Conservation (phyloP, 345 rosid species). For the Barbarea vulgaris region DNA sequence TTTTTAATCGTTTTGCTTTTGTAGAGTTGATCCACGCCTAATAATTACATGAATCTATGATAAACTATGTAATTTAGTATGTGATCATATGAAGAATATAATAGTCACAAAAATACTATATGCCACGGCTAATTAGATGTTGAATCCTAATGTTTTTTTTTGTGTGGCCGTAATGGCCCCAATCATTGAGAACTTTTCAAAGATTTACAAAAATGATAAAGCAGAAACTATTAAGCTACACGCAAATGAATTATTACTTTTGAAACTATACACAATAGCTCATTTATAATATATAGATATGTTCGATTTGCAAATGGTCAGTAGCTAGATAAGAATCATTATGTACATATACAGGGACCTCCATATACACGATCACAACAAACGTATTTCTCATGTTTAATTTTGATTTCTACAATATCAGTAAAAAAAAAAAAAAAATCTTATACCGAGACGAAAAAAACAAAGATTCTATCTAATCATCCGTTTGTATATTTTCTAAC, state of each 20-base stretch:
- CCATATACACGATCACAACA: neutral
- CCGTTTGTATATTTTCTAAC: neutral
- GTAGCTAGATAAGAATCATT: constrained; percentile 18
- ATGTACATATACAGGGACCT: constrained; percentile 1
- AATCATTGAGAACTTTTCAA: constrained; percentile 32
- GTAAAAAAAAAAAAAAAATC: neutral
- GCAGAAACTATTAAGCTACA: constrained; percentile 16
- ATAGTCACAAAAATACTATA: constrained; percentile 2
- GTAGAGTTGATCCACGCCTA: constrained; percentile 33
- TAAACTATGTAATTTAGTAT: constrained; percentile 9
- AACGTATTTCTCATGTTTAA: neutral
- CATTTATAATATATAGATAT: neutral
- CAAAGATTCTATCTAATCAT: too few relatives aligned
- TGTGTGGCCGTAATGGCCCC: constrained; percentile 16
- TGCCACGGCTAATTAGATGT: neutral
- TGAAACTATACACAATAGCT: neutral
- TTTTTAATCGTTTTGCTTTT: constrained; percentile 7
- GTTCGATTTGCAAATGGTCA: neutral
- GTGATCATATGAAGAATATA: constrained; percentile 16
- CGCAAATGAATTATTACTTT: neutral
- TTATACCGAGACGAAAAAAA: neutral
- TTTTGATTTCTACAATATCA: neutral
- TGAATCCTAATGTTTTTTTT: neutral
- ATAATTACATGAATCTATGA: constrained; percentile 9
- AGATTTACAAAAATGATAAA: constrained; percentile 1